Evolutionary conservation across 2,329 filamentous ascomycete species (phyloP), one percentile per base, ranked within the genome.

Genomic region (Fusarium sacchari): DNA sequence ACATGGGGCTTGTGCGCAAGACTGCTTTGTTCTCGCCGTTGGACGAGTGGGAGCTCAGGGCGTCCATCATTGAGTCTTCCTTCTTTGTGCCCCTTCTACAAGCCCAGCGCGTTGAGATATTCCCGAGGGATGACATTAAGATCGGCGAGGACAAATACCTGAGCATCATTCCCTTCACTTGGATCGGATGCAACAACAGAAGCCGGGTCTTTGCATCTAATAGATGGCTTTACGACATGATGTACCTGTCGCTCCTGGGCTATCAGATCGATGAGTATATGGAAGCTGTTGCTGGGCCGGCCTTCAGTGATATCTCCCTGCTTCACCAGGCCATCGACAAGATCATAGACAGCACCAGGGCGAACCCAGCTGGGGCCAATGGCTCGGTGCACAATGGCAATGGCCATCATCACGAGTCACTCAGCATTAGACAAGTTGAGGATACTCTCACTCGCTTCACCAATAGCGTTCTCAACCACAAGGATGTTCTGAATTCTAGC

Each of bases 181-280:
- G 60, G 60, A 18, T 64, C 1, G 53, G 60, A 0, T 64, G 60
- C 44, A 64, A 64, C 20, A 64, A 64, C 32, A 30, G 60, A n/a
- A 13, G 3, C 14, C 26, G 26, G 1, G 14, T 20, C 3, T 64
- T 64, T 24, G 30, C 53, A 32, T 59, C 60, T 1, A 59, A 56
- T 0, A n/a, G 26, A 1, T 36, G 30, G n/a, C 22, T 59, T 3
- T 64, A 50, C 20, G 60, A 59, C 2, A 58, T 64, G 60, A 59
- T 64, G 43, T n/a, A 42, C 14, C 11, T 64, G 18, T 64, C 60
- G 0, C 24, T 64, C 1, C 28, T 58, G 1, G 53, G 60, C 5
- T 64, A 64, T 7, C 60, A 64, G 32, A 59, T n/a, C 1, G 60
- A 64, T 24, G 60, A 64, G n/a, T 64, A 58, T 3, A 17, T 64